A percentile compares a stretch with the other conserved stretches of the same genome.
Conservation (phyloP, 495 filamentous ascomycete genomes). For the Amphirosellinia nigrospora region DNA sequence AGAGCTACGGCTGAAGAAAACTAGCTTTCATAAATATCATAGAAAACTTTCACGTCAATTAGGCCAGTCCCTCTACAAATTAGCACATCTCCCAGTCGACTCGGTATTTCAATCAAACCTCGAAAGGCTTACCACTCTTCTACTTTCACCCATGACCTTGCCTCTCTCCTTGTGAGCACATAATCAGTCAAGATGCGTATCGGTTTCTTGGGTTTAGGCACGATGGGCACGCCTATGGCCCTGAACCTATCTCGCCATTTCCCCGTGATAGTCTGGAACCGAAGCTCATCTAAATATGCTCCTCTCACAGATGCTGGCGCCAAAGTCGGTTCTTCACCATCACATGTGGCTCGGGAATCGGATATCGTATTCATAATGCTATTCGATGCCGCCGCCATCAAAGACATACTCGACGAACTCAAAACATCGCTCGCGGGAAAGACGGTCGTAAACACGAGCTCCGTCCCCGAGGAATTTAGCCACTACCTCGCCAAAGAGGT, state of each 20-base stretch:
- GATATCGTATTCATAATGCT: conserved; percentile 29
- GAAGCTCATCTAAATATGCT: conserved; percentile 23
- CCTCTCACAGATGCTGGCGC: conserved; percentile 15
- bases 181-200: conserved; percentile 11
- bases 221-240: conserved; percentile 28
- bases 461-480: conserved; percentile 24
- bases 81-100: neutral
- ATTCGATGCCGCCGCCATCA: conserved; percentile 22
- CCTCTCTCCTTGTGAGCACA: neutral
- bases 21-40: neutral
- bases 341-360: conserved; percentile 19
- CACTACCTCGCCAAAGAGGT: conserved; percentile 18
- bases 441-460: conserved; percentile 26
- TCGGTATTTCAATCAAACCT: neutral
- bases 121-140: neutral
- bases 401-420: conserved; percentile 17
- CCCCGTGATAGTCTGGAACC: conserved; percentile 22
- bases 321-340: conserved; percentile 16
- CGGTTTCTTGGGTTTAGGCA: conserved; percentile 26
- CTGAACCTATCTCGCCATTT: conserved; percentile 22
- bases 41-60: neutral
- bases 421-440: conserved; percentile 20
- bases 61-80: neutral
- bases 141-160: neutral
- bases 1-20: neutral